A percentile compares a stretch with the other conserved stretches of the same genome.
These are phyloP conservation scores for Fusarium globosum DNA, from an alignment of 2,329 filamentous ascomycete species.

Conservation along the genomic window DNA sequence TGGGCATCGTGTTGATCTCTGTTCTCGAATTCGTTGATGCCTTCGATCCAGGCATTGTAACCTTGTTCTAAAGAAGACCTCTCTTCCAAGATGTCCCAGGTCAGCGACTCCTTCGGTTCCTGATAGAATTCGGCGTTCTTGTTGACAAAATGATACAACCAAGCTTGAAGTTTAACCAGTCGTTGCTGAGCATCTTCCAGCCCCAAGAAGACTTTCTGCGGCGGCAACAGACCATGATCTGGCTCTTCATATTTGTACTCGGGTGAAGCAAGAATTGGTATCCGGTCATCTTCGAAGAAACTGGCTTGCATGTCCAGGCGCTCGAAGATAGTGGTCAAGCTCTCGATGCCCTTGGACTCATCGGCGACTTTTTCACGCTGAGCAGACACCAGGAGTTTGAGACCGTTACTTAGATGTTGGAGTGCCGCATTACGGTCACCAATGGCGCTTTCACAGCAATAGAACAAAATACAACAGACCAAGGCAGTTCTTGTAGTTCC, in stretches of 20 bases:
- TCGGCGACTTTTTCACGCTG: background rate
- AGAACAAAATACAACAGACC: slow-evolving; percentile 15
- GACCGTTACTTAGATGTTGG: slow-evolving; percentile 6
- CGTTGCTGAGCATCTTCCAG: slow-evolving; percentile 12
- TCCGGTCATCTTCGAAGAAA: slow-evolving; percentile 31
- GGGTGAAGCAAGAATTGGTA: slow-evolving; percentile 6
- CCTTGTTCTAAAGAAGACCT: background rate
- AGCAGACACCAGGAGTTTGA: background rate
- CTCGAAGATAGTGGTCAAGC: background rate
- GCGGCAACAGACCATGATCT: too few relatives aligned
- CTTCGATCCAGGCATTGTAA: slow-evolving; percentile 3
- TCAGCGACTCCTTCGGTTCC: background rate
- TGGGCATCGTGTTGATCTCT: background rate
- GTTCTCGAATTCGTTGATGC: background rate
- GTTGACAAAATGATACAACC: slow-evolving; percentile 21
- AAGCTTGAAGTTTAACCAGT: slow-evolving; percentile 25
- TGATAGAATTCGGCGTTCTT: background rate
- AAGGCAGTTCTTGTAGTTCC: background rate
- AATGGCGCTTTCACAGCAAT: slow-evolving; percentile 12
- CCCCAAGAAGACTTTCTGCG: background rate
- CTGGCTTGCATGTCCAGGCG: slow-evolving; percentile 32
- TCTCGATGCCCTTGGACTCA: background rate
- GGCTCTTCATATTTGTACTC: background rate
- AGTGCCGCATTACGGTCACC: slow-evolving; percentile 1
- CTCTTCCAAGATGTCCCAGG: background rate